Evolutionary conservation across 1,139 yeast genomes (phyloP).

Genomic region (Pichia cactophila): DNA sequence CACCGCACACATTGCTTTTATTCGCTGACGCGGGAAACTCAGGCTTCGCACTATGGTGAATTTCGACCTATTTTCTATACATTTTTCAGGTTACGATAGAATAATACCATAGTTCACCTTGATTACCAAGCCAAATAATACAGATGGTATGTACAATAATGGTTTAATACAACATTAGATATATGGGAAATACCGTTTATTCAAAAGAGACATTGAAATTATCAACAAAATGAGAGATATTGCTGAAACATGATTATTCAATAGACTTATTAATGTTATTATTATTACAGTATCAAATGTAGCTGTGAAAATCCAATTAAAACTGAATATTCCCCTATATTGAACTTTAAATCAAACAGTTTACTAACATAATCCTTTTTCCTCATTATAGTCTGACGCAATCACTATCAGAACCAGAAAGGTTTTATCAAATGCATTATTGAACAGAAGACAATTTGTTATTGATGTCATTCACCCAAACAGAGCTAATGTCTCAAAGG

Average conservation of each 20-base stretch:
- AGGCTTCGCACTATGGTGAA: not conserved
- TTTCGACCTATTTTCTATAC: not conserved
- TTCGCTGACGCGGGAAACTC: not conserved
- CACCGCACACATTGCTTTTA: not conserved
- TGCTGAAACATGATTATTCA: too few relatives aligned
- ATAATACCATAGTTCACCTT: not conserved
- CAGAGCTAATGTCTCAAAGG: conserved; percentile 99
- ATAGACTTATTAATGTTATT: too few relatives aligned
- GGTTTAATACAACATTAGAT: not conserved
- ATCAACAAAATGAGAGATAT: too few relatives aligned
- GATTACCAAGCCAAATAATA: conserved; percentile 11
- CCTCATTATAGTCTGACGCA: conserved; percentile 74
- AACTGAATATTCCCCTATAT: not conserved
- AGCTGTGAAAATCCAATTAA: not conserved
- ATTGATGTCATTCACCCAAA: conserved; percentile 99
- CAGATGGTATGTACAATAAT: conserved; percentile 15
- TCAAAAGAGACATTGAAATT: too few relatives aligned
- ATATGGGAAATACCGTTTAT: not conserved
- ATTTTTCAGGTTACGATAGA: not conserved
- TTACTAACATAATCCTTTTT: conserved; percentile 3
- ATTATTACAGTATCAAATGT: too few relatives aligned
- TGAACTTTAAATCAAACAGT: not conserved
- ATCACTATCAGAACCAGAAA: conserved; percentile 99
- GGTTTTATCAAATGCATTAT: conserved; percentile 99
- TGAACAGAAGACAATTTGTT: conserved; percentile 99